phyloP scores from a whole-genome alignment of 805 yeast species.

The Nakazawaea ishiwadae region DNA sequence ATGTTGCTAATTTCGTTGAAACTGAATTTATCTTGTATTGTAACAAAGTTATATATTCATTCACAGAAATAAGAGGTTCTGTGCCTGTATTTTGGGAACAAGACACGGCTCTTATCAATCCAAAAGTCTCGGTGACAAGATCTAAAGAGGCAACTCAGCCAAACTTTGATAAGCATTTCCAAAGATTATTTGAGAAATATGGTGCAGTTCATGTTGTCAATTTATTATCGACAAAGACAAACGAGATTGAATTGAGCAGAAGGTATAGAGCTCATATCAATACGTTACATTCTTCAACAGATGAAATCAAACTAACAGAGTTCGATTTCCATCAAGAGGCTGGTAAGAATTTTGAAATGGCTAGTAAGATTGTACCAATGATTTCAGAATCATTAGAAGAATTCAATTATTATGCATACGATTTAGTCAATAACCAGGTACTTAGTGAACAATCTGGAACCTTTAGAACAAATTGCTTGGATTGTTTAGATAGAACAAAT shows the following conservation, averaged over 20 bases:
- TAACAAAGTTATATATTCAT: slow-evolving; percentile 59
- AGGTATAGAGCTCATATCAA: slow-evolving; percentile 60
- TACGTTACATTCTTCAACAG: slow-evolving; percentile 31
- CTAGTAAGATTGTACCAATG: slow-evolving; percentile 59
- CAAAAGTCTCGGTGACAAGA: slow-evolving; percentile 85
- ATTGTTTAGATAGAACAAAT: slow-evolving; percentile 92
- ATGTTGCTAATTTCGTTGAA: slow-evolving; percentile 94
- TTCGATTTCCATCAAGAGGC: slow-evolving; percentile 96
- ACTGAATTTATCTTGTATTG: slow-evolving; percentile 75
- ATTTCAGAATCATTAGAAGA: slow-evolving; percentile 63
- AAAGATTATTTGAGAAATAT: slow-evolving; percentile 62
- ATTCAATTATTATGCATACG: slow-evolving; percentile 81
- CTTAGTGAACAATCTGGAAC: slow-evolving; percentile 83
- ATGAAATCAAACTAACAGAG: slow-evolving; percentile 57
- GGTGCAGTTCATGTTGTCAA: slow-evolving; percentile 91
- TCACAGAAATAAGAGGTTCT: slow-evolving; percentile 89
- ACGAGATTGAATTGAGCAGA: slow-evolving; percentile 68
- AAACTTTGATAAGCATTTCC: slow-evolving; percentile 78
- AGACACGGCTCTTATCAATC: slow-evolving; percentile 84
- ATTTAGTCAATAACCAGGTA: slow-evolving; percentile 46
- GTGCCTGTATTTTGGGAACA: slow-evolving; percentile 99
- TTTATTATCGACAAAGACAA: slow-evolving; percentile 71
- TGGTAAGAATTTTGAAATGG: slow-evolving; percentile 82
- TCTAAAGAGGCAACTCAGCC: slow-evolving; percentile 92
- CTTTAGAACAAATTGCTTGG: slow-evolving; percentile 90